Evolutionary conservation across 768 basidiomycete genomes (phyloP).

Genomic region (Rhizopogon vinicolor): DNA sequence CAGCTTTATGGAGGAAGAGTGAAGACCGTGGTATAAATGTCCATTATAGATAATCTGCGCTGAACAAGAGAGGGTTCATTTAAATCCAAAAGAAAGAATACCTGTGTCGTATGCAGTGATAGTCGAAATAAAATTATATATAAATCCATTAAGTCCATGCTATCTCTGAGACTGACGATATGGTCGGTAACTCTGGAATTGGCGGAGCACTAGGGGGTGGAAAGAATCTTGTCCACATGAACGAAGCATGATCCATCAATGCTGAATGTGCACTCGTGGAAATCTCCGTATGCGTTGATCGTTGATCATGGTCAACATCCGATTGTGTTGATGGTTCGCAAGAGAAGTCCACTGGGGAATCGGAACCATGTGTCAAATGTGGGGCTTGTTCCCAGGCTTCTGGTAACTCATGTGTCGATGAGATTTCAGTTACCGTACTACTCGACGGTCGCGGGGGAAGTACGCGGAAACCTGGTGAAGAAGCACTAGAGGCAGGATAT

Average conservation of each 20-base stretch:
- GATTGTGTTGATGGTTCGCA: background rate
- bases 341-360: background rate
- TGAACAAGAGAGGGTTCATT: background rate
- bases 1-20: background rate
- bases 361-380: constrained; percentile 2
- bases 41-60: background rate
- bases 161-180: constrained; percentile 7
- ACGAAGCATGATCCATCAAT: constrained; percentile 24
- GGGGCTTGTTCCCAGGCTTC: background rate
- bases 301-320: constrained; percentile 13
- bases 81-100: background rate
- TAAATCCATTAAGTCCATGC: constrained; percentile 1
- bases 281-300: constrained; percentile 16
- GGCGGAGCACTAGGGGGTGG: constrained; percentile 3
- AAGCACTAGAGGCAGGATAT: constrained; percentile 7
- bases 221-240: constrained; percentile 16
- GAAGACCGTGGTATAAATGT: background rate
- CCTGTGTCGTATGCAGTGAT: background rate
- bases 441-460: constrained; percentile 23
- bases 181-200: constrained; percentile 3
- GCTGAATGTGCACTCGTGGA: constrained; percentile 25
- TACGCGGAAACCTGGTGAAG: constrained; percentile 20
- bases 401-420: background rate
- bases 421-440: background rate
- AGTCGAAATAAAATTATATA: background rate